phyloP scores from a whole-genome alignment of 306 rosid genomes.

The Prunus dulcis region DNA sequence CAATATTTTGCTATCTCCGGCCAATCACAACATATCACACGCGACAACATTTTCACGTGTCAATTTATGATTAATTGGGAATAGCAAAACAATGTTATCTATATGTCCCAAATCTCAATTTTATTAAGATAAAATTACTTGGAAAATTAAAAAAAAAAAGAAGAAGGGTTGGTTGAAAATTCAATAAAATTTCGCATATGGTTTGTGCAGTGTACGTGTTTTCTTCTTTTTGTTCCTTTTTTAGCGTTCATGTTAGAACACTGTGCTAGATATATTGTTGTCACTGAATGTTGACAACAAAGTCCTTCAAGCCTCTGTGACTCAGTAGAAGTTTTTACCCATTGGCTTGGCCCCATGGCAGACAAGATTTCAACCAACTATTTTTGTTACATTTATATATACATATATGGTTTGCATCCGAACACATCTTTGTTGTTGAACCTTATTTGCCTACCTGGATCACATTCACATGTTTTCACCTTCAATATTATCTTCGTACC shows the following conservation, averaged over 20 bases:
- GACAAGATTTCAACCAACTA: neutral
- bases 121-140: neutral
- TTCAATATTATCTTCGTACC: neutral
- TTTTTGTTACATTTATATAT: neutral
- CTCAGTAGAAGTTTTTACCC: neutral
- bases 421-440: neutral
- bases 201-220: neutral
- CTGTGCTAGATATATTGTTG: neutral
- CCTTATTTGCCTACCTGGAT: slow-evolving; percentile 7
- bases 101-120: neutral
- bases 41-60: too few relatives aligned
- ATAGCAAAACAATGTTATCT: too few relatives aligned
- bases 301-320: neutral
- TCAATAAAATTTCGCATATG: neutral
- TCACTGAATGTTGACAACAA: neutral
- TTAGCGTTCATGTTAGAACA: neutral
- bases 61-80: accelerated
- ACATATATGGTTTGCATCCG: neutral
- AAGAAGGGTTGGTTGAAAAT: neutral
- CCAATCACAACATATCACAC: too few relatives aligned
- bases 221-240: neutral
- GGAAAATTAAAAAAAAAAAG: neutral
- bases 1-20: accelerated
- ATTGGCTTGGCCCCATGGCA: neutral
- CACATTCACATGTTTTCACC: slow-evolving; percentile 14